These are phyloP conservation scores for Glonium stellatum DNA, from an alignment of 495 filamentous ascomycete species.

Conservation along the genomic window DNA sequence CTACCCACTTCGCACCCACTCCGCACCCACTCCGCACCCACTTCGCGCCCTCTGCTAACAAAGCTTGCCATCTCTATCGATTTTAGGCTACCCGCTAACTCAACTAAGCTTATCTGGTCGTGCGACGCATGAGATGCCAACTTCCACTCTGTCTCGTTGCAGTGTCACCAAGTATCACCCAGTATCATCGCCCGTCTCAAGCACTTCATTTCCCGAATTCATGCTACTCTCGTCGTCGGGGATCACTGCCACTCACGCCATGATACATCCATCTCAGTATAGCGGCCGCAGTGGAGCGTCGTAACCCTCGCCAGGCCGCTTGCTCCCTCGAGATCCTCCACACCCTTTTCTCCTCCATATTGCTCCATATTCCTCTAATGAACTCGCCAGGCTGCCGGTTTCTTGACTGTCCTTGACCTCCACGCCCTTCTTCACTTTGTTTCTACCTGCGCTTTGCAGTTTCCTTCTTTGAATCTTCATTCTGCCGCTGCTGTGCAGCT, in stretches of 20 bases:
- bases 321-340: not conserved
- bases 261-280: not conserved
- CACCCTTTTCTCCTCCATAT: not conserved
- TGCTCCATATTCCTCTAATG: constrained; percentile 18
- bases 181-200: not conserved
- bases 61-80: not conserved
- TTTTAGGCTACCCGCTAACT: too few relatives aligned
- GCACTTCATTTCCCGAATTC: not conserved
- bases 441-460: constrained; percentile 16
- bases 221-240: not conserved
- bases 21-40: too few relatives aligned
- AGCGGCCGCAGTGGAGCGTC: constrained; percentile 1
- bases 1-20: too few relatives aligned
- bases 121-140: not conserved
- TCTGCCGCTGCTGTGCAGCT: constrained; percentile 27
- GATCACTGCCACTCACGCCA: not conserved
- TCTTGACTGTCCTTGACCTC: constrained; percentile 21
- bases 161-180: too few relatives aligned
- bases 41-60: too few relatives aligned
- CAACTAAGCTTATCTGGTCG: not conserved
- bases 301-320: constrained; percentile 6
- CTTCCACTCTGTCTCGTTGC: not conserved
- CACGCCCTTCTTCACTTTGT: constrained; percentile 14
- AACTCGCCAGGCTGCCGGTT: constrained; percentile 19
- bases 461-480: constrained; percentile 22